Percentiles rank a stretch among this genome's conserved stretches.
Evolutionary conservation across 306 rosid genomes (phyloP).

Genomic region (Cucurbita argyrosperma): DNA sequence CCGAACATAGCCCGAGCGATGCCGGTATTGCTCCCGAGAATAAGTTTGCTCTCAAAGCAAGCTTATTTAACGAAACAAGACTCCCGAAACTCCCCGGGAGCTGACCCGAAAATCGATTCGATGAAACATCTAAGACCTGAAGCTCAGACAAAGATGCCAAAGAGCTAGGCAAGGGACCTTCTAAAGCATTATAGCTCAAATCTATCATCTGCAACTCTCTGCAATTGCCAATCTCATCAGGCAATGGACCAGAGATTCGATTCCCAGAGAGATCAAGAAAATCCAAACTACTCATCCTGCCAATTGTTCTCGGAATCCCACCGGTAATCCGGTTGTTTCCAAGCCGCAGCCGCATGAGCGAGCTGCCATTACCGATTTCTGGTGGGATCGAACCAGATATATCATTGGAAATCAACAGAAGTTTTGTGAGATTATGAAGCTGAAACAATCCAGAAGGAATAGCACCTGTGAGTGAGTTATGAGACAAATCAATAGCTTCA

Average conservation of each 20-base stretch:
- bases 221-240: conserved; percentile 56
- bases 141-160: conserved; percentile 49
- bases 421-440: conserved; percentile 66
- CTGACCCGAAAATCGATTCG: conserved; percentile 41
- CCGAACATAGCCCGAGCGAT: conserved; percentile 42
- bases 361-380: conserved; percentile 49
- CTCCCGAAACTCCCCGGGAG: conserved; percentile 38
- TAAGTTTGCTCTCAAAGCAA: conserved; percentile 36
- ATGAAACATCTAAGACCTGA: conserved; percentile 61
- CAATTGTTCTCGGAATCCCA: conserved; percentile 50
- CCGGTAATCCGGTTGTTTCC: conserved; percentile 50
- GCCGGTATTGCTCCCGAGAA: conserved; percentile 56
- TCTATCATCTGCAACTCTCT: conserved; percentile 59
- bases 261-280: conserved; percentile 76
- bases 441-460: conserved; percentile 55
- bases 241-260: conserved; percentile 46
- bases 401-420: conserved; percentile 54
- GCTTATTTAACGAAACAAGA: conserved; percentile 54
- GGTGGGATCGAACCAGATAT: conserved; percentile 56
- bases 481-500: conserved; percentile 69
- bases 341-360: conserved; percentile 59
- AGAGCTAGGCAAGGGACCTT: conserved; percentile 42
- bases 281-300: conserved; percentile 32
- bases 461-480: conserved; percentile 46
- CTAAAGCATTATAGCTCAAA: conserved; percentile 64